Conservation (phyloP, 495 filamentous ascomycete genomes). For the Tricharina praecox region DNA sequence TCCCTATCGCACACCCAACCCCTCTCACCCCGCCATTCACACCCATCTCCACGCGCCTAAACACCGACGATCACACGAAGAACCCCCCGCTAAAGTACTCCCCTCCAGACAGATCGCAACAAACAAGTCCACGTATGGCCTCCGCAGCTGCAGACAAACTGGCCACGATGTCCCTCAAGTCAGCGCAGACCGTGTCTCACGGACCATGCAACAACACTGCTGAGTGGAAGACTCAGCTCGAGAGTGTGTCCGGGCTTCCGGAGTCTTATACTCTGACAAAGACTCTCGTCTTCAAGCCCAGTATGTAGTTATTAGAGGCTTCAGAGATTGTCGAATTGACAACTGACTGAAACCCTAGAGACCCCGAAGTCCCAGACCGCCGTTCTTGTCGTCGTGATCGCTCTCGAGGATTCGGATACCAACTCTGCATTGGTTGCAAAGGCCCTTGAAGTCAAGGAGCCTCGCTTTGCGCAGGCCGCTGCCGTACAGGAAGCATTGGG, state of each 20-base stretch:
- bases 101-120: too few relatives aligned
- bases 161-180: slow-evolving; percentile 19
- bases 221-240: slow-evolving; percentile 25
- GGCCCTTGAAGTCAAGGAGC: slow-evolving; percentile 22
- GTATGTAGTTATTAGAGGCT: slow-evolving; percentile 11
- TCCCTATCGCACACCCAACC: too few relatives aligned
- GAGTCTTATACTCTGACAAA: slow-evolving; percentile 24
- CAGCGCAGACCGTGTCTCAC: slow-evolving; percentile 19
- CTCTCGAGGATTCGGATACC: slow-evolving; percentile 25
- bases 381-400: slow-evolving; percentile 22
- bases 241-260: slow-evolving; percentile 18
- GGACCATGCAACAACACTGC: slow-evolving; percentile 18
- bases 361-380: slow-evolving; percentile 25
- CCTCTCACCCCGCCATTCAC: too few relatives aligned
- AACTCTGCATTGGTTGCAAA: slow-evolving; percentile 21
- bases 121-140: too few relatives aligned
- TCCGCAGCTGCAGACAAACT: slow-evolving; percentile 20
- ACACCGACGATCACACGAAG: too few relatives aligned
- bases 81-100: too few relatives aligned
- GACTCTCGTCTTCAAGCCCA: slow-evolving; percentile 28
- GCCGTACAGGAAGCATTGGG: slow-evolving; percentile 22
- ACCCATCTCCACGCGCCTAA: too few relatives aligned
- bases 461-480: slow-evolving; percentile 24
- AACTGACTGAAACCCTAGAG: slow-evolving; percentile 14
- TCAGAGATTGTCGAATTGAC: slow-evolving; percentile 1